Evolutionary conservation across 108 stramenopile species (phyloP), one percentile per base, ranked within the genome.

Genomic region (Skeletonema costatum): DNA sequence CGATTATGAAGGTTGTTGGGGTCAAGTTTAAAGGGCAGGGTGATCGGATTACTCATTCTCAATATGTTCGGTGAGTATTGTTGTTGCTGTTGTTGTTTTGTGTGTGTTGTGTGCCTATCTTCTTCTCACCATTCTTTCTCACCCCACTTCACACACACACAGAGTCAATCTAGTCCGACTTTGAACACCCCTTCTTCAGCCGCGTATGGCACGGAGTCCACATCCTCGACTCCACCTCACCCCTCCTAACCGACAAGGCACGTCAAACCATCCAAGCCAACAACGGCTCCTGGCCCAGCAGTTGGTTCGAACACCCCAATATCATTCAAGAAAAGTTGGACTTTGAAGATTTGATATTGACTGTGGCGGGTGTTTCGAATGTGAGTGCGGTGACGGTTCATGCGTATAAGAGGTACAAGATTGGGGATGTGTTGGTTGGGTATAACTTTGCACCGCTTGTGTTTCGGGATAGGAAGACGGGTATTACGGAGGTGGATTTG

Each of bases 1-100:
- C 87, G 21, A 87, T 87, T 10, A 75, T 93, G 77, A 93, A 90
- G 64, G 86, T 87, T 35, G 86, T 93, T 32, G 92, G 78, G 2
- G 59, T 79, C 35, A 75, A 81, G 58, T 63, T 71, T 48, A 79
- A 79, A 66, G 50, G 46, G 19, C n/a, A 56, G 5, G 62, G 64
- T 33, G 75, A 62, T 21, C 31, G n/a, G 53, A 65, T 71, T 33
- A 65, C 69, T 25, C 75, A 75, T 41, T 53, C 68, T 70, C 75
- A 76, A 42, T 76, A 81, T 46, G 75, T 81, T 13, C 63, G 75
- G 21, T 17, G 61, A 48, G 32, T 46, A 61, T 36, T 41, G 39
- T 39, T 39, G 39, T 41, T 41, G 11, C 1, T 10, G 10, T 36
- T 6, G 36, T 6, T 36, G 0, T 8, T 36, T 36, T 36, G 36